phyloP scores from a whole-genome alignment of 768 basidiomycete genomes.

The Amanita fuliginea region DNA sequence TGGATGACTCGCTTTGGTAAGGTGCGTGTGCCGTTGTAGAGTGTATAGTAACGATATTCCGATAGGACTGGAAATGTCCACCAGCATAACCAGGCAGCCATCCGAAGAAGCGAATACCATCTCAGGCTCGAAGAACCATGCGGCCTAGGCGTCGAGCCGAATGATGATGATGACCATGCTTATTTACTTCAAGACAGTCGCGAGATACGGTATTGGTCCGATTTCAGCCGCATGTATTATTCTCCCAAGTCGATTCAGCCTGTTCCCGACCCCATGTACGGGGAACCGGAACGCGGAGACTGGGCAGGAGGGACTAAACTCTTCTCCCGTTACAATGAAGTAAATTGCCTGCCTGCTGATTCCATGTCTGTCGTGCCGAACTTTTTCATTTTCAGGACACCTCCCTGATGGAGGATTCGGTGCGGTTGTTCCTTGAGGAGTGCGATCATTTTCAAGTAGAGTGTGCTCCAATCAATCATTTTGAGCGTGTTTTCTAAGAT shows the following conservation, averaged over 20 bases:
- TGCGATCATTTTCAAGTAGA: conserved; percentile 63
- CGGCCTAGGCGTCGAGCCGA: neutral
- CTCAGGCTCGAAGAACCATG: conserved; percentile 19
- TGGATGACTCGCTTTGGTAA: conserved; percentile 9
- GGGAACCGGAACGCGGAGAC: conserved; percentile 41
- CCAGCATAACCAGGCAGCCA: conserved; percentile 40
- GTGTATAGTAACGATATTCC: neutral
- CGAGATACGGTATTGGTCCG: conserved; percentile 54
- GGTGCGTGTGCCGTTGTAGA: neutral
- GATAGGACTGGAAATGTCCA: conserved; percentile 37
- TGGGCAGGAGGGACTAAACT: conserved; percentile 44
- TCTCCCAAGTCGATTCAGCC: conserved; percentile 55
- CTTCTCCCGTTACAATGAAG: conserved; percentile 47
- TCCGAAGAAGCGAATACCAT: conserved; percentile 49
- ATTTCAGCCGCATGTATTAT: conserved; percentile 55
- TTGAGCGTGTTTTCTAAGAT: neutral
- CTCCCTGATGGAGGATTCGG: conserved; percentile 58
- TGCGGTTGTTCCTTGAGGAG: conserved; percentile 63
- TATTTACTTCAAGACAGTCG: conserved; percentile 11
- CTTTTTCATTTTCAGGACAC: conserved; percentile 29
- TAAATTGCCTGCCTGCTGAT: conserved; percentile 14
- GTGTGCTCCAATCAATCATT: neutral
- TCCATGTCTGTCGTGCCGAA: neutral
- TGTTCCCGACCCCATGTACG: conserved; percentile 45
- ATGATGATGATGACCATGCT: conserved; percentile 5